phyloP scores from a whole-genome alignment of 2,329 filamentous ascomycete species.

The Colletotrichum incanum region DNA sequence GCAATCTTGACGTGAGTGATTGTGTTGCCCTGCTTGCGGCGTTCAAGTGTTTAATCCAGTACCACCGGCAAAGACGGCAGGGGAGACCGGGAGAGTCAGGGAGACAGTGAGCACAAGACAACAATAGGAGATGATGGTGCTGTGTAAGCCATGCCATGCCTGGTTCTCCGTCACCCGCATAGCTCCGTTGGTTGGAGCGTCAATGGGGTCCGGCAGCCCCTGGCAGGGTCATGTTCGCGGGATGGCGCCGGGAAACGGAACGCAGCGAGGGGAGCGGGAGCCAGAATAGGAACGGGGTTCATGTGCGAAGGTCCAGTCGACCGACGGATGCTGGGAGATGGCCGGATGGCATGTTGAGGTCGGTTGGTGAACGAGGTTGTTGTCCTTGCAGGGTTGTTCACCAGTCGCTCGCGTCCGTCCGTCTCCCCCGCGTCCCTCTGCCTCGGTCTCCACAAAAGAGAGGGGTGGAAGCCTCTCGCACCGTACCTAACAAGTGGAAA shows the following conservation, averaged over 20 bases:
- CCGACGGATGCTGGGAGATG: no score
- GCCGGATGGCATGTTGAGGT: not conserved
- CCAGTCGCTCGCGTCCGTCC: no score
- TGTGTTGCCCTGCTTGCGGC: not conserved
- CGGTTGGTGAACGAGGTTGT: not conserved
- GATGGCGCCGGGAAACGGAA: not conserved
- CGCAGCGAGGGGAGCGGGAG: not conserved
- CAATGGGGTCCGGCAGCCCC: not conserved
- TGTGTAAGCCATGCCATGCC: not conserved
- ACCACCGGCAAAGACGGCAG: not conserved
- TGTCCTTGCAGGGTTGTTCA: not conserved
- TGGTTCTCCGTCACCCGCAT: not conserved
- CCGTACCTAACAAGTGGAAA: not conserved
- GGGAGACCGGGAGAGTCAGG: not conserved
- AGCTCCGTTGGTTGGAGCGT: not conserved
- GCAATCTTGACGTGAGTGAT: not conserved
- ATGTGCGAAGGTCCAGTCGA: no score
- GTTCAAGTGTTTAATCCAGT: not conserved
- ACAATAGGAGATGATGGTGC: not conserved
- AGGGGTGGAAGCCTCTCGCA: not conserved
- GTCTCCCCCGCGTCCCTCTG: no score
- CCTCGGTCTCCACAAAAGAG: not conserved
- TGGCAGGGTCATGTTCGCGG: not conserved
- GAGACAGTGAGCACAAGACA: not conserved
- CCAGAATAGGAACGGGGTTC: no score